A percentile compares a stretch with the other conserved stretches of the same genome.
Conservation (phyloP, 495 filamentous ascomycete genomes). For the Tuber microsphaerosporum region DNA sequence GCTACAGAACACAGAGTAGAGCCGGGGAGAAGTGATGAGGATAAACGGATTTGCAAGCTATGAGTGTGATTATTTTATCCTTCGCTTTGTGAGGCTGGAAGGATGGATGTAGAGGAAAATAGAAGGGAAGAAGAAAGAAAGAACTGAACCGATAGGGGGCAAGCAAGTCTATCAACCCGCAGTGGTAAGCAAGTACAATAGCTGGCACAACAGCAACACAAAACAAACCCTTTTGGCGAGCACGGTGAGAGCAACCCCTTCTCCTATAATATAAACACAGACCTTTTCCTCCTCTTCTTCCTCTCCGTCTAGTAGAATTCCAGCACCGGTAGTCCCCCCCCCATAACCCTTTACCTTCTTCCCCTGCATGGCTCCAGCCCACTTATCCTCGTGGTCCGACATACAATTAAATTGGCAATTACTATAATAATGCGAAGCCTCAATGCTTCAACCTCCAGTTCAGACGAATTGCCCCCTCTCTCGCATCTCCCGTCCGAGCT, state of each 20-base stretch:
- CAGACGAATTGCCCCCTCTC: neutral
- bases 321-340: neutral
- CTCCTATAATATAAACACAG: neutral
- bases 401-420: neutral
- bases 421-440: neutral
- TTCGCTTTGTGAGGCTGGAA: neutral
- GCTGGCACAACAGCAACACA: neutral
- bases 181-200: neutral
- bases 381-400: neutral
- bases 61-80: neutral
- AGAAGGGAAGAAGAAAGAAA: constrained; percentile 2
- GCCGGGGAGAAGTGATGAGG: neutral
- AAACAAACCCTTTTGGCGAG: neutral
- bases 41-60: neutral
- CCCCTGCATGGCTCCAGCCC: neutral
- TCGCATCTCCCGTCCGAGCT: neutral
- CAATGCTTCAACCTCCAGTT: neutral
- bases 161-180: neutral
- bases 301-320: neutral
- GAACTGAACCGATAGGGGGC: neutral
- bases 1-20: neutral
- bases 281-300: neutral
- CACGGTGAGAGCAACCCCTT: neutral
- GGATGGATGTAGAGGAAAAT: neutral
- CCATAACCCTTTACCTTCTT: neutral